These are phyloP conservation scores for Penicillium sumatraense DNA, from an alignment of 2,329 filamentous ascomycete species.

Conservation along the genomic window DNA sequence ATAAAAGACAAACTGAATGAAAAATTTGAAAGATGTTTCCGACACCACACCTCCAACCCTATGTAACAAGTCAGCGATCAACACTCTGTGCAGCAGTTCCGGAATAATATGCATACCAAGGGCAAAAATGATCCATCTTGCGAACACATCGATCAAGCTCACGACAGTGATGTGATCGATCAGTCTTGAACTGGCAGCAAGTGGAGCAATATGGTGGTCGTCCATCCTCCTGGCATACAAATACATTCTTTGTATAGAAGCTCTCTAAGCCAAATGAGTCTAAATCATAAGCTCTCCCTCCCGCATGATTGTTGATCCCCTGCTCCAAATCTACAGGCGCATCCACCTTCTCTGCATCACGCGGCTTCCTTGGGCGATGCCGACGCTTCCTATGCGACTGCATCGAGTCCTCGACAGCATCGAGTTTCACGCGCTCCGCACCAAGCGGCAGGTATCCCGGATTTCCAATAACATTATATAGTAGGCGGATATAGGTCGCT, in stretches of 20 bases:
- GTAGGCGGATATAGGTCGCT: slow-evolving; percentile 71
- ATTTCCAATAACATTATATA: slow-evolving; percentile 69
- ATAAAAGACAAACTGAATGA: slow-evolving; percentile 84
- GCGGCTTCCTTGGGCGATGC: slow-evolving; percentile 28
- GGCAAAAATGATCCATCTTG: slow-evolving; percentile 96
- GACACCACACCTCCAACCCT: slow-evolving; percentile 92
- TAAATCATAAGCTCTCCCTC: slow-evolving; percentile 41
- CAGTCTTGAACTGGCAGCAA: slow-evolving; percentile 86
- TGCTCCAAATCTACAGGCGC: slow-evolving; percentile 34
- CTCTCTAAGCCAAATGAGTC: slow-evolving; percentile 71
- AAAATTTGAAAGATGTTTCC: slow-evolving; percentile 88
- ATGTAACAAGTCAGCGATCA: slow-evolving; percentile 17
- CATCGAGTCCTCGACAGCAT: slow-evolving; percentile 25
- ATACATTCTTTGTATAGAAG: slow-evolving; percentile 83
- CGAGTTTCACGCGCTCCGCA: slow-evolving; percentile 41
- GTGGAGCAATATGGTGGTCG: slow-evolving; percentile 84
- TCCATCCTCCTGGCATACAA: slow-evolving; percentile 81
- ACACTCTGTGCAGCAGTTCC: neutral
- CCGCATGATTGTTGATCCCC: slow-evolving; percentile 28
- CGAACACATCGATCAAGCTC: slow-evolving; percentile 79
- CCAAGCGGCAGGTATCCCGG: slow-evolving; percentile 75
- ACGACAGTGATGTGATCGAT: slow-evolving; percentile 83
- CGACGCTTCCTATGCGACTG: slow-evolving; percentile 21
- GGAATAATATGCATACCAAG: slow-evolving; percentile 59
- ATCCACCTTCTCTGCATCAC: slow-evolving; percentile 29